Evolutionary conservation across 345 rosid genomes (phyloP), one percentile per base, ranked within the genome.

Genomic region (Ricinus communis): DNA sequence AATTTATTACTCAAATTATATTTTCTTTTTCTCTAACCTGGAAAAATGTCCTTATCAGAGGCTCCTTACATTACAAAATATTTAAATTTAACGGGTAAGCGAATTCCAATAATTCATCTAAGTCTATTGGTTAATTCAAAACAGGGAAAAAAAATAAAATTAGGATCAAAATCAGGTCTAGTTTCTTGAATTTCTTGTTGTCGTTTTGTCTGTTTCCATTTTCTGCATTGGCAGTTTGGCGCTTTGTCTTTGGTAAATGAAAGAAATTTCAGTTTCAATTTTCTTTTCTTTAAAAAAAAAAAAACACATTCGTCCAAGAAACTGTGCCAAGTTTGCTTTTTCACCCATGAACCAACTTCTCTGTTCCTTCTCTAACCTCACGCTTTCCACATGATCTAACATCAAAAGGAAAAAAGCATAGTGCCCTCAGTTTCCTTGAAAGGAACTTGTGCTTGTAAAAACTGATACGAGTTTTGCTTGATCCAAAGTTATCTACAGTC

Each of bases 331-430:
- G 28, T 57, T 10, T 45, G 21, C 41, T 36, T 54, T 22, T 28
- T 60, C 64, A 18, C 46, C 18, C 8, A 1, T 6, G 33, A 52
- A 51, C 25, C 67, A 43, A 53, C 49, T 46, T 56, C 60, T 56
- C 41, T 62, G 38, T 58, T 62, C 13, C 22, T 36, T 58, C 62
- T 58, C 22, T 25, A 64, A 65, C 31, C 58, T 55, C 87, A 78
- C 73, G 74, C 77, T 62, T 68, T 65, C 63, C 59, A 10, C 79
- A 74, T 77, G 87, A 9, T 43, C 12, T 1, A 76, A 69, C 63
- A 64, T 27, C 8, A 62, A n/a, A 43, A 50, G 5, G 57, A 67
- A 75, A 51, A 43, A 43, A 43, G 47, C 8, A 12, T 38, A 38
- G 47, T 27, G 50, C 27, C 74, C 69, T 72, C 76, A 58, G 72